Evolutionary conservation across 2,329 filamentous ascomycete species (phyloP), one percentile per base, ranked within the genome.

Genomic region (Ophiostoma sp.): DNA sequence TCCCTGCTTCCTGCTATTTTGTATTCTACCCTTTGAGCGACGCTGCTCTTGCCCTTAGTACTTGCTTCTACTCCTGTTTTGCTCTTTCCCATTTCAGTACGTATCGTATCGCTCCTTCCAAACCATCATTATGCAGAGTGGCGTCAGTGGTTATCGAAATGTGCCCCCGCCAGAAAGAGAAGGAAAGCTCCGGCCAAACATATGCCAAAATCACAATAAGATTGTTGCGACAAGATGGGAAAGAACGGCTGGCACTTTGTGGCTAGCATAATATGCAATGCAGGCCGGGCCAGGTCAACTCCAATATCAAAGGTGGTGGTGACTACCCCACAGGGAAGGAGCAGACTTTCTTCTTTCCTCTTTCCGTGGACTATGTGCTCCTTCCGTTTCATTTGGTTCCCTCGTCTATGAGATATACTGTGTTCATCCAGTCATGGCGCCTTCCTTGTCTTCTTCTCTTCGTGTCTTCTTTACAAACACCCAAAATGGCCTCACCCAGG

Each of bases 261-360:
- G 44, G 69, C 66, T 44, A 66, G n/a, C 62, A 66, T 39, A 44
- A 33, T 44, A 62, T 36, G n/a, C 35, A 36, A 65, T 65, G 62
- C 35, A 65, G 62, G 33, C 41, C 20, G 62, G 62, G 62, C 35
- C 62, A 65, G 62, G 62, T 35, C 62, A 62, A 33, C 15, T 31
- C 7, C n/a, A 60, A 17, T 31, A 17, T 39, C 7, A 23, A 39
- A 23, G 52, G 62, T 57, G 27, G 52, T 39, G 10, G 52, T 10
- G 36, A 41, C 44, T 71, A 69, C 70, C 70, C 70, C 70, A 71
- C 70, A 71, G 33, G 68, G 68, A 39, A 69, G 27, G 67, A 67
- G 39, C 67, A 65, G 65, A 13, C 27, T 35, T n/a, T 64, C 20
- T 36, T 35, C 20, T 31, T 64, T 64, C 17, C 15, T 4, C 31